Percentiles rank a stretch among this genome's conserved stretches.
Evolutionary conservation across 495 filamentous ascomycete species (phyloP).

Genomic region (Polyplosphaeria fusca): DNA sequence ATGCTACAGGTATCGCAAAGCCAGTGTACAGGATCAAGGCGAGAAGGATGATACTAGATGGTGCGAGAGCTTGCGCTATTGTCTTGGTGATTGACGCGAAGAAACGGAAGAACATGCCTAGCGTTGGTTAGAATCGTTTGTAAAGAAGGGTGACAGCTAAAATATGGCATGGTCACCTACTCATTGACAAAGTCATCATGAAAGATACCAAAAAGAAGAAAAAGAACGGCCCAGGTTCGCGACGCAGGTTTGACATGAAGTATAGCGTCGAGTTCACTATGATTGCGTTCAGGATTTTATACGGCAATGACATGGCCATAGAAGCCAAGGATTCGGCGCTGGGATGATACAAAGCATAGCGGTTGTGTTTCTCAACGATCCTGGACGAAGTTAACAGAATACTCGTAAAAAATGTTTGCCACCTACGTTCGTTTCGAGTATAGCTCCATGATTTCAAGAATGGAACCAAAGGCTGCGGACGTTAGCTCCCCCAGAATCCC

Average conservation of each 20-base stretch:
- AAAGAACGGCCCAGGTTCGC: slow-evolving; percentile 73
- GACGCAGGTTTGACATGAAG: slow-evolving; percentile 74
- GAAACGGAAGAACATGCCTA: slow-evolving; percentile 69
- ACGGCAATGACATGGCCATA: slow-evolving; percentile 71
- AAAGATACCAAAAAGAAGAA: slow-evolving; percentile 66
- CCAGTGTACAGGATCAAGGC: slow-evolving; percentile 80
- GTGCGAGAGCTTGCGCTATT: slow-evolving; percentile 12
- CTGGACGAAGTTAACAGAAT: slow-evolving; percentile 43
- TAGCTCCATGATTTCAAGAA: too few species aligned
- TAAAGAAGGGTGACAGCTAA: too few species aligned
- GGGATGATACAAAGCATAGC: slow-evolving; percentile 84
- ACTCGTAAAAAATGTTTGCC: background rate
- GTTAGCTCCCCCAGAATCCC: too few species aligned
- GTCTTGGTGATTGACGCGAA: slow-evolving; percentile 47
- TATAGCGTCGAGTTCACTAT: slow-evolving; percentile 72
- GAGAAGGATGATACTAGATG: slow-evolving; percentile 56
- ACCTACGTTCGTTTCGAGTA: background rate
- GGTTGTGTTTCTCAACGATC: slow-evolving; percentile 87
- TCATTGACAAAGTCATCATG: slow-evolving; percentile 56
- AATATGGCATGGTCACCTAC: too few species aligned
- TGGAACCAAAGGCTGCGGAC: too few species aligned
- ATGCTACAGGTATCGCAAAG: slow-evolving; percentile 69
- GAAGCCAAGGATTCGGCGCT: slow-evolving; percentile 78
- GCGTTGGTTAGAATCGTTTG: too few species aligned
- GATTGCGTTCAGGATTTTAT: slow-evolving; percentile 48